phyloP scores from a whole-genome alignment of 2,329 filamentous ascomycete genomes.

The Colletotrichum sp. region DNA sequence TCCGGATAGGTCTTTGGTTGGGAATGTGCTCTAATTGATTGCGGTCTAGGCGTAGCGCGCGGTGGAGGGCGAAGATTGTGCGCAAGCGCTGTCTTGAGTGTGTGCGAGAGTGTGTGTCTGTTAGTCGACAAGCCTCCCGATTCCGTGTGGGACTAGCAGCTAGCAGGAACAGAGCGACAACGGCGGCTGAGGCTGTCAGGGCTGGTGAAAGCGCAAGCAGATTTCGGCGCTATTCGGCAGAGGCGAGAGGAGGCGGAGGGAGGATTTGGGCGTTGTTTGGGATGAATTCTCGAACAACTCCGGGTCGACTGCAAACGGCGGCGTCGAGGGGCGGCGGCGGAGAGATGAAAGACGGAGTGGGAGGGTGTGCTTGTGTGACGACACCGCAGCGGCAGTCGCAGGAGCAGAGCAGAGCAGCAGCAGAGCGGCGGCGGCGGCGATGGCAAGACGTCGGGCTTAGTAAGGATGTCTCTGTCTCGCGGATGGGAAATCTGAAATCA shows the following conservation, averaged over 20 bases:
- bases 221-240: background rate
- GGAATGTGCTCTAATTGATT: constrained; percentile 16
- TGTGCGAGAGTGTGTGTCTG: background rate
- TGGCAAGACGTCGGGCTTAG: background rate
- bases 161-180: background rate
- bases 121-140: constrained; percentile 8
- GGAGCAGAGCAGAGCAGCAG: background rate
- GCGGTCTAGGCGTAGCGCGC: constrained; percentile 3
- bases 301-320: constrained; percentile 16
- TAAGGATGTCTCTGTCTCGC: background rate
- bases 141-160: background rate
- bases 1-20: background rate
- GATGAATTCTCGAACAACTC: constrained; percentile 5
- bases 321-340: background rate
- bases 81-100: background rate
- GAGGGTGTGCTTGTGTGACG: constrained; percentile 1
- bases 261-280: background rate
- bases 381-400: background rate
- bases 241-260: background rate
- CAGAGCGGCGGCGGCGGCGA: background rate
- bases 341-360: background rate
- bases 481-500: background rate
- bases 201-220: constrained; percentile 12
- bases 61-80: background rate
- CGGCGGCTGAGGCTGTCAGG: constrained; percentile 4